Conservation (phyloP, 2,329 filamentous ascomycete genomes). For the Aureobasidium vineae region DNA sequence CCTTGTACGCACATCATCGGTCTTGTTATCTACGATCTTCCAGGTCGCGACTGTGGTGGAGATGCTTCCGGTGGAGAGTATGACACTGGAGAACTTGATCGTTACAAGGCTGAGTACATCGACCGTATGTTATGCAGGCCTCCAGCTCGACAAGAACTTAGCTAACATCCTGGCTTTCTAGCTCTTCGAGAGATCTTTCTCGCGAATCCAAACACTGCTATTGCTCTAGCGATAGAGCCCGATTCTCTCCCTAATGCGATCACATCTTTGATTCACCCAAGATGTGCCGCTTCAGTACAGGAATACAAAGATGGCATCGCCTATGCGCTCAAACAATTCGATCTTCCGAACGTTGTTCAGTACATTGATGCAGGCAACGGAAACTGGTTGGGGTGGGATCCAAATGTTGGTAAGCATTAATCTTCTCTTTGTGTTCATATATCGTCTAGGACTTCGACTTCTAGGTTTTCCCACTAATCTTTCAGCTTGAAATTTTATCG, state of each 20-base stretch:
- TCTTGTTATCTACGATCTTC: slow-evolving; percentile 17
- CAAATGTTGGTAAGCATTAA: slow-evolving; percentile 17
- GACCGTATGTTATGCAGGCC: not conserved
- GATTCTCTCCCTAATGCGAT: slow-evolving; percentile 15
- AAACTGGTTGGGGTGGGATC: slow-evolving; percentile 16
- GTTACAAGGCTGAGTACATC: slow-evolving; percentile 18
- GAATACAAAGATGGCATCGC: slow-evolving; percentile 19
- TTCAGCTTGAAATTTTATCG: slow-evolving; percentile 5
- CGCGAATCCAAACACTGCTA: slow-evolving; percentile 12
- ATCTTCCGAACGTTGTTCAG: slow-evolving; percentile 20
- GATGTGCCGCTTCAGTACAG: slow-evolving; percentile 18
- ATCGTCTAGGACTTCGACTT: slow-evolving; percentile 12
- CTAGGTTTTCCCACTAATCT: slow-evolving; percentile 1
- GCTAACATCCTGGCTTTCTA: slow-evolving; percentile 1
- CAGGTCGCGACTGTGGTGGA: slow-evolving; percentile 17
- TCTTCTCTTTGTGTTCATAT: slow-evolving; percentile 13
- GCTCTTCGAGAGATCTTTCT: slow-evolving; percentile 15
- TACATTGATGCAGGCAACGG: slow-evolving; percentile 12
- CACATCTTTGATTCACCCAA: slow-evolving; percentile 7
- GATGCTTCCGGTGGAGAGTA: slow-evolving; percentile 16
- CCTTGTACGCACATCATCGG: slow-evolving; percentile 8
- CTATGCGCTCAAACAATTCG: slow-evolving; percentile 19
- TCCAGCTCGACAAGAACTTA: not conserved
- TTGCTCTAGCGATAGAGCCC: slow-evolving; percentile 13
- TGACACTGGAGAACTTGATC: slow-evolving; percentile 8